These are phyloP conservation scores for Pythium aphanidermatum DNA, from an alignment of 352 stramenopile species.

Conservation along the genomic window DNA sequence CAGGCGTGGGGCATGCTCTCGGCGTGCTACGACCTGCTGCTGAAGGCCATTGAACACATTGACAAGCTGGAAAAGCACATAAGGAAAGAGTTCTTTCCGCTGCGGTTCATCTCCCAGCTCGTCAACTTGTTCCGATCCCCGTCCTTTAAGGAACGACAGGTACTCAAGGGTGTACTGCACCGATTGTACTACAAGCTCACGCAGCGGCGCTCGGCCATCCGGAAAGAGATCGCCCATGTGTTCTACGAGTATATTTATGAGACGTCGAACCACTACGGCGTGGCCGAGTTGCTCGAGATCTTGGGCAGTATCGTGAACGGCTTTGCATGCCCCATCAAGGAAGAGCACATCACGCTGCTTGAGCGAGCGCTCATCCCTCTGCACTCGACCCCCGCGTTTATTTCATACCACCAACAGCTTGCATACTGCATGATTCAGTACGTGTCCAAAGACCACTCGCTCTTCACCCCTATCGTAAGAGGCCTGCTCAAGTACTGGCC, in stretches of 20 bases:
- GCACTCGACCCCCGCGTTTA: slow-evolving; percentile 78
- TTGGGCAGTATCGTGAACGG: slow-evolving; percentile 87
- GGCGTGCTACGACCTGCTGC: slow-evolving; percentile 73
- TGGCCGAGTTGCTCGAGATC: slow-evolving; percentile 84
- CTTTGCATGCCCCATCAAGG: slow-evolving; percentile 86
- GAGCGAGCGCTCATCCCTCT: slow-evolving; percentile 83
- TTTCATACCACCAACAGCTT: slow-evolving; percentile 86
- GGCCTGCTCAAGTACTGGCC: slow-evolving; percentile 83
- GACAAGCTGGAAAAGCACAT: slow-evolving; percentile 86
- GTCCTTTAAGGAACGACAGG: slow-evolving; percentile 82
- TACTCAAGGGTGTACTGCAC: slow-evolving; percentile 83
- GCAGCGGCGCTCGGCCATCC: slow-evolving; percentile 80
- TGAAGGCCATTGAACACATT: slow-evolving; percentile 85
- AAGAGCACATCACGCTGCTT: slow-evolving; percentile 81
- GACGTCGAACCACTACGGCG: slow-evolving; percentile 83
- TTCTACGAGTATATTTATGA: slow-evolving; percentile 94
- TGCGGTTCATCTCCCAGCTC: slow-evolving; percentile 75
- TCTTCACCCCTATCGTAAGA: slow-evolving; percentile 78
- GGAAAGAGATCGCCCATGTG: slow-evolving; percentile 82
- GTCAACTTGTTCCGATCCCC: slow-evolving; percentile 83
- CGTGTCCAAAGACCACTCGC: slow-evolving; percentile 81
- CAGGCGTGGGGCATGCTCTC: slow-evolving; percentile 78
- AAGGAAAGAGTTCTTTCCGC: slow-evolving; percentile 79
- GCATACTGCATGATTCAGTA: slow-evolving; percentile 90
- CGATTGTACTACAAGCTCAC: slow-evolving; percentile 89